phyloP scores from a whole-genome alignment of 2,329 filamentous ascomycete genomes.

The Aspergillus sclerotialis region DNA sequence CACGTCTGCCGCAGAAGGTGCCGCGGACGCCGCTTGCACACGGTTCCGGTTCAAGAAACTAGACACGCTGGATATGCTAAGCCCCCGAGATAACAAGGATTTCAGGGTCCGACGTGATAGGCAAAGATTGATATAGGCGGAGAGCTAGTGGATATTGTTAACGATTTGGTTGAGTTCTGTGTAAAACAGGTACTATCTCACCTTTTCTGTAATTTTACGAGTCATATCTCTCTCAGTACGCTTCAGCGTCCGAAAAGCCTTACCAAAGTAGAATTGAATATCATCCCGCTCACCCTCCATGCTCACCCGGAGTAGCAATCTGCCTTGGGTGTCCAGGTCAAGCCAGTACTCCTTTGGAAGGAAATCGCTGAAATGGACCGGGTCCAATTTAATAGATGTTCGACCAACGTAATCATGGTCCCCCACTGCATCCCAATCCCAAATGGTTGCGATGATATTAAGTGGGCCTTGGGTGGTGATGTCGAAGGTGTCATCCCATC shows the following conservation, averaged over 20 bases:
- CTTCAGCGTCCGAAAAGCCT: constrained; percentile 91
- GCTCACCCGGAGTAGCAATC: constrained; percentile 80
- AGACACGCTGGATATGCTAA: constrained; percentile 65
- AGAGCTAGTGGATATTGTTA: constrained; percentile 53
- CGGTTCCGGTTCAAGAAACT: constrained; percentile 55
- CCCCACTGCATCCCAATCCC: constrained; percentile 96
- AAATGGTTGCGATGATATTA: constrained; percentile 93
- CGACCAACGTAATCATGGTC: constrained; percentile 96
- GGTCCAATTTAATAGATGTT: constrained; percentile 96
- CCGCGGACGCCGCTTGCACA: constrained; percentile 43
- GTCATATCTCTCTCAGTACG: constrained; percentile 97
- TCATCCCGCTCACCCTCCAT: constrained; percentile 99
- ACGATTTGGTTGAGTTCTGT: background rate
- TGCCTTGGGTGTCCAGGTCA: constrained; percentile 89
- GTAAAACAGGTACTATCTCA: constrained; percentile 32
- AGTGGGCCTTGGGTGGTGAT: constrained; percentile 87
- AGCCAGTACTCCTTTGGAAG: constrained; percentile 96
- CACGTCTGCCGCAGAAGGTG: constrained; percentile 64
- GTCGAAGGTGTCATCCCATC: constrained; percentile 96
- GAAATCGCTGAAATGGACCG: constrained; percentile 94
- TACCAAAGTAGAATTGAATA: constrained; percentile 97
- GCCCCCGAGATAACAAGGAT: constrained; percentile 64
- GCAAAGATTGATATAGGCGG: constrained; percentile 83
- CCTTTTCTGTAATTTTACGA: constrained; percentile 95
- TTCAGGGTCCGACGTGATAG: constrained; percentile 76